A percentile compares a stretch with the other conserved stretches of the same genome.
Conservation (phyloP, 1,284 basidiomycete genomes). For the Ceratobasidium sp. region DNA sequence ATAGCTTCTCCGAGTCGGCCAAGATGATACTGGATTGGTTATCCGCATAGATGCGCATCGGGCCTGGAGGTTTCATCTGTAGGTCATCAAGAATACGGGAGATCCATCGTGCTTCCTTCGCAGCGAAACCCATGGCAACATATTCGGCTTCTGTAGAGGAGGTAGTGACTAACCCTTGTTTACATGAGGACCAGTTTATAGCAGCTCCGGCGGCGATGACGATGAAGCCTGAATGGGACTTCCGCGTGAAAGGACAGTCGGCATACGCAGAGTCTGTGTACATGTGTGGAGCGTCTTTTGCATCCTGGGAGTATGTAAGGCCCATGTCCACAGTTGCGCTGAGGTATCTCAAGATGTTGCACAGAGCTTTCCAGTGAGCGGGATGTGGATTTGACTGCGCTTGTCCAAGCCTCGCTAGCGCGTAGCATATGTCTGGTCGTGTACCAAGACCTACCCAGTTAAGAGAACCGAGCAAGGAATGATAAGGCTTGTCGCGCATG, state of each 20-base stretch:
- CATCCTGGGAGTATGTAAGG: background rate
- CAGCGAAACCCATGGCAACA: slow-evolving; percentile 48
- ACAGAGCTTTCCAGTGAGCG: slow-evolving; percentile 16
- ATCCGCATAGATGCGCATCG: slow-evolving; percentile 45
- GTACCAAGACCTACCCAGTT: slow-evolving; percentile 20
- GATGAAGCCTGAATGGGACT: slow-evolving; percentile 53
- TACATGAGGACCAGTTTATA: slow-evolving; percentile 50
- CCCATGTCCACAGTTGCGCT: slow-evolving; percentile 30
- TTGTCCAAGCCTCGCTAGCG: slow-evolving; percentile 6
- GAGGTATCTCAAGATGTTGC: slow-evolving; percentile 29
- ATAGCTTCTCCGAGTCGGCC: slow-evolving; percentile 45
- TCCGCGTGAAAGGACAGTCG: slow-evolving; percentile 24
- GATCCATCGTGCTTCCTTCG: slow-evolving; percentile 49
- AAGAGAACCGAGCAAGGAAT: background rate
- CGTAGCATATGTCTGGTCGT: background rate
- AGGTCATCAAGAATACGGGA: slow-evolving; percentile 40
- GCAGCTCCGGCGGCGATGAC: slow-evolving; percentile 49
- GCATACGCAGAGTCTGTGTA: slow-evolving; percentile 27
- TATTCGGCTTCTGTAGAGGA: slow-evolving; percentile 54
- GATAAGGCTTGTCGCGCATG: slow-evolving; percentile 17
- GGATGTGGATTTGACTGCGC: slow-evolving; percentile 35
- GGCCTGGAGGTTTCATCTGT: background rate
- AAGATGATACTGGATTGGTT: slow-evolving; percentile 47
- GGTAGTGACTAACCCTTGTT: slow-evolving; percentile 48
- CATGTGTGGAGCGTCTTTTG: background rate